Percentiles rank a stretch among this genome's conserved stretches.
phyloP scores from a whole-genome alignment of 2,329 filamentous ascomycete genomes.

The Arthrobotrys iridis region DNA sequence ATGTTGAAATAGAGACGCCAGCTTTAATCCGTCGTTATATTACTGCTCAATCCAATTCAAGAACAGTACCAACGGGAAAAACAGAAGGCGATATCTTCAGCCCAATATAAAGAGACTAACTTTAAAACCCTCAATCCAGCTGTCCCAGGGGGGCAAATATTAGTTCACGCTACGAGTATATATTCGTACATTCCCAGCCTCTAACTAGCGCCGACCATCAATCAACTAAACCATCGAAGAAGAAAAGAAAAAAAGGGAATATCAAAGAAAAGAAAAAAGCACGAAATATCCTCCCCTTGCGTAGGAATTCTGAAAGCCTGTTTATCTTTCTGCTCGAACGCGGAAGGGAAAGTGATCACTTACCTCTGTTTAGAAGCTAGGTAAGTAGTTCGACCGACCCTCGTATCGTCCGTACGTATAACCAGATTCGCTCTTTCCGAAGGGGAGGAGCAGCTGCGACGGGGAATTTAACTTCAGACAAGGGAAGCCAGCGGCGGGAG shows the following conservation, averaged over 20 bases:
- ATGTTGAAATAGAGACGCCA: no score
- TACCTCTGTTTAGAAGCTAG: no score
- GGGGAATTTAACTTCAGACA: slow-evolving; percentile 35
- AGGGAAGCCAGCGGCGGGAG: not conserved
- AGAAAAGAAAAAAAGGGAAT: no score
- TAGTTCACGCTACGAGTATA: not conserved
- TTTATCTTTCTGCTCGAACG: slow-evolving; percentile 18
- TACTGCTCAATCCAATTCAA: not conserved
- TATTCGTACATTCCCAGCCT: slow-evolving; percentile 8
- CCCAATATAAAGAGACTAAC: not conserved
- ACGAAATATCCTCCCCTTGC: slow-evolving; percentile 14
- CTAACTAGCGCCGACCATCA: slow-evolving; percentile 32
- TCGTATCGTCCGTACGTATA: not conserved
- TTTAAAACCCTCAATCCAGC: not conserved
- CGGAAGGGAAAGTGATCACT: slow-evolving; percentile 48
- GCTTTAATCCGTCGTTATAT: not conserved
- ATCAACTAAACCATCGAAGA: no score
- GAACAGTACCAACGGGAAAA: not conserved
- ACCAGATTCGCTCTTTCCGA: not conserved
- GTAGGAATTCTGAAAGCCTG: slow-evolving; percentile 27
- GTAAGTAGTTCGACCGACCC: no score
- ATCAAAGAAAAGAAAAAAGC: slow-evolving; percentile 15
- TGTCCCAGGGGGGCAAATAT: slow-evolving; percentile 27
- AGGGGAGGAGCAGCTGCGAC: slow-evolving; percentile 38
- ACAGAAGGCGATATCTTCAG: not conserved